A percentile compares a stretch with the other conserved stretches of the same genome.
These are phyloP conservation scores for Stemphylium lycopersici DNA, from an alignment of 2,329 filamentous ascomycete species.

Conservation along the genomic window DNA sequence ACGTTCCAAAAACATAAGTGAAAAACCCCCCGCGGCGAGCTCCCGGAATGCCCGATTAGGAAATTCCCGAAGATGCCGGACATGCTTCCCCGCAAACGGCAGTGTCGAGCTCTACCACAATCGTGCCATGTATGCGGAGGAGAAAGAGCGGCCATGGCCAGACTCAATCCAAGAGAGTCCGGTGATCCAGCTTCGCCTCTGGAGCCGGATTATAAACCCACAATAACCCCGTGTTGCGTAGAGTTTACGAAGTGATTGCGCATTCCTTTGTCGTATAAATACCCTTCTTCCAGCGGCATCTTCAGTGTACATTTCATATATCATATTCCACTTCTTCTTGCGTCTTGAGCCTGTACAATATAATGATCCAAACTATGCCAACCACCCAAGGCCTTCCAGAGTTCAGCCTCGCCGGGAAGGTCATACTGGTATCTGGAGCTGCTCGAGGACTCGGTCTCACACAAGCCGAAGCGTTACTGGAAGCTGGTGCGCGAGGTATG, in stretches of 20 bases:
- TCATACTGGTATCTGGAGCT: conserved; percentile 74
- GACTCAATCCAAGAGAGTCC: conserved; percentile 6
- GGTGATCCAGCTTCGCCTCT: conserved; percentile 3
- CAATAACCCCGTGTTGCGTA: conserved; percentile 8
- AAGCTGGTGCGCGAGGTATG: conserved; percentile 72
- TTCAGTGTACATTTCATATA: background rate
- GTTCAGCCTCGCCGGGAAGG: conserved; percentile 74
- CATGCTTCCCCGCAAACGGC: conserved; percentile 25
- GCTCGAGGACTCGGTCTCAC: conserved; percentile 75
- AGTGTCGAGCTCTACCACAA: conserved; percentile 8
- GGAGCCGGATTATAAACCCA: conserved; percentile 12
- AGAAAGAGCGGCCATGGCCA: conserved; percentile 8
- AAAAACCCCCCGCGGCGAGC: conserved; percentile 4
- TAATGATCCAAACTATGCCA: conserved; percentile 19
- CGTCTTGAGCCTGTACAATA: background rate
- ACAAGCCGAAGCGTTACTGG: conserved; percentile 73
- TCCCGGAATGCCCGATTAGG: conserved; percentile 21
- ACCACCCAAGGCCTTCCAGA: conserved; percentile 63
- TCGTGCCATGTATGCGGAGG: conserved; percentile 6
- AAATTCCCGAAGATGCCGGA: conserved; percentile 13
- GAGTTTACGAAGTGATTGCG: background rate
- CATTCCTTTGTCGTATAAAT: conserved; percentile 8
- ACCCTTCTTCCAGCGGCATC: background rate
- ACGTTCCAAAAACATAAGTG: conserved; percentile 3
- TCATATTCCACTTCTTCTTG: background rate